These are phyloP conservation scores for Clitoria ternatea DNA, from an alignment of 306 rosid species.

Conservation along the genomic window DNA sequence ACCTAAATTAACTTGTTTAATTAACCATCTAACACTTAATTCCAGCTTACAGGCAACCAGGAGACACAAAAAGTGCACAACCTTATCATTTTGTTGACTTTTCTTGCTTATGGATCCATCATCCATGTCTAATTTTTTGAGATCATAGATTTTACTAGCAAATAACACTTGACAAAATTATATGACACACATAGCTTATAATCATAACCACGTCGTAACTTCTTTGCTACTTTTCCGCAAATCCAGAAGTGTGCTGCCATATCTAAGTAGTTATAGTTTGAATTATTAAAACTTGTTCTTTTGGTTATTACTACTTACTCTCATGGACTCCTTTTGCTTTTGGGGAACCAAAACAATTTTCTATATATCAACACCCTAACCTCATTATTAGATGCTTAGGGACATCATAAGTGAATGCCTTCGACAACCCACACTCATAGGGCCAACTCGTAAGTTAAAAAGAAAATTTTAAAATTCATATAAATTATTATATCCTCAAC, in stretches of 20 bases:
- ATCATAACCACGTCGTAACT: slow-evolving; percentile 28
- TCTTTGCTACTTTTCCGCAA: slow-evolving; percentile 21
- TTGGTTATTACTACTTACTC: too few relatives aligned
- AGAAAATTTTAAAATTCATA: not conserved
- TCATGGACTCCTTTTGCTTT: not conserved
- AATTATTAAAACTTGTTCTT: too few relatives aligned
- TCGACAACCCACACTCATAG: not conserved
- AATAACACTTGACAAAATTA: not conserved
- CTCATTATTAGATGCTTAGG: not conserved
- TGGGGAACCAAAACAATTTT: slow-evolving; percentile 17
- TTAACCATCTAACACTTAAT: slow-evolving; percentile 39
- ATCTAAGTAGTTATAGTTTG: not conserved
- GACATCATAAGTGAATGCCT: not conserved
- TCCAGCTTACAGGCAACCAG: slow-evolving; percentile 65
- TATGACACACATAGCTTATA: slow-evolving; percentile 19
- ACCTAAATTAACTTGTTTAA: slow-evolving; percentile 28
- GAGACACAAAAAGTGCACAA: slow-evolving; percentile 47
- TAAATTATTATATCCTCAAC: too few relatives aligned
- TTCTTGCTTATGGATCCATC: too few relatives aligned
- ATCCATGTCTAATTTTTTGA: slow-evolving; percentile 20
- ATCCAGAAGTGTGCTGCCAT: slow-evolving; percentile 12
- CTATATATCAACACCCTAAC: too few relatives aligned
- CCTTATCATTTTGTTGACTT: slow-evolving; percentile 32
- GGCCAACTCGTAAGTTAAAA: not conserved
- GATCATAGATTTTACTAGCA: slow-evolving; percentile 4